phyloP scores from a whole-genome alignment of 2,329 filamentous ascomycete genomes.

The Fusarium sororula region DNA sequence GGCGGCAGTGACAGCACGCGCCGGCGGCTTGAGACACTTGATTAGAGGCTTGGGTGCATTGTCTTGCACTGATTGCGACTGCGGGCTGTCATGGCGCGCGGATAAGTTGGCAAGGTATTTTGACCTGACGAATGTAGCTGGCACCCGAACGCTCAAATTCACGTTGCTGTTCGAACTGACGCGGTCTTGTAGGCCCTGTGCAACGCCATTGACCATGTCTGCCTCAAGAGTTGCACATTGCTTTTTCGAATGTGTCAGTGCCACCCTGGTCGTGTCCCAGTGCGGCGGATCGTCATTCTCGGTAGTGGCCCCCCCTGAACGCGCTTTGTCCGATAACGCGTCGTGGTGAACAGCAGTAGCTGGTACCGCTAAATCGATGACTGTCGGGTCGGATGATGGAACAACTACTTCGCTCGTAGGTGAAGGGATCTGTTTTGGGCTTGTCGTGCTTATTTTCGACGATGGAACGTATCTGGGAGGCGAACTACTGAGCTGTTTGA shows the following conservation, averaged over 20 bases:
- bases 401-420: slow-evolving; percentile 5
- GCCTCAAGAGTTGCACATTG: slow-evolving; percentile 32
- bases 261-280: slow-evolving; percentile 41
- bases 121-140: neutral
- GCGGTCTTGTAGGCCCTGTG: slow-evolving; percentile 18
- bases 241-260: slow-evolving; percentile 42
- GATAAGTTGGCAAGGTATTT: neutral
- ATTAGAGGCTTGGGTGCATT: slow-evolving; percentile 33
- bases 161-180: slow-evolving; percentile 17
- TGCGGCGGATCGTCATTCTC: slow-evolving; percentile 36
- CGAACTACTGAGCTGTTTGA: slow-evolving; percentile 30
- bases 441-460: neutral
- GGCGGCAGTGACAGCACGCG: slow-evolving; percentile 25
- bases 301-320: slow-evolving; percentile 26
- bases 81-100: slow-evolving; percentile 37
- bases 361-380: neutral
- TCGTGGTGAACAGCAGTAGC: slow-evolving; percentile 11
- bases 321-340: slow-evolving; percentile 28
- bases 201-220: slow-evolving; percentile 13
- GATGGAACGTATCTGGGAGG: slow-evolving; percentile 9
- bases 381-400: slow-evolving; percentile 13
- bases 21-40: slow-evolving; percentile 26
- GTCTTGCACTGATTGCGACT: slow-evolving; percentile 26
- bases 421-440: slow-evolving; percentile 4
- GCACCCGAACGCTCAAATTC: neutral